Base-by-base conservation (phyloP, 2,329 filamentous ascomycete genomes). In the Fusarium pseudocircinatum region DNA sequence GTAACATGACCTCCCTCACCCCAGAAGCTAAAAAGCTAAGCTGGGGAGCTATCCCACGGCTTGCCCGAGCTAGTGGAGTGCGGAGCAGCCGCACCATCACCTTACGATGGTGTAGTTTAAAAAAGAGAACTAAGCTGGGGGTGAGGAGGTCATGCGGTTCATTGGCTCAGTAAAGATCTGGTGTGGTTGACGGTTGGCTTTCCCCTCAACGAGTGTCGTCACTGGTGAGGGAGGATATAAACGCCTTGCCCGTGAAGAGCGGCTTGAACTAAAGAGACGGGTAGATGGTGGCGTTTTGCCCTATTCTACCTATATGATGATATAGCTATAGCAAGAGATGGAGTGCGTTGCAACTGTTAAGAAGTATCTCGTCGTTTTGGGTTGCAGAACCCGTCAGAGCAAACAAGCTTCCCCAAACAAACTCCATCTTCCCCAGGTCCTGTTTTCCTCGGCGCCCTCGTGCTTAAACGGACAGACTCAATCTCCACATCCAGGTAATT, bases 61-160 rank as follows among this genome's bases (percentile, higher is more conserved):
- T 46, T 59, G 70, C 14, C 65, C 65, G 70, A 54, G 30, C 47
- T 54, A 56, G 39, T 46, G 67, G 49, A 52, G 53, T 72, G 69
- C 69, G 69, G 69, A 72, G 69, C 60, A 73, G 44, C 59, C 69
- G 69, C 69, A 58, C 69, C 64, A 57, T 66, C 37, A 69, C 47
- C 66, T 56, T 57, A 49, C 22, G 26, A 69, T 50, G 37, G 39
- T 52, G 26, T 43, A 52, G 18, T 24, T 14, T 22, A 26, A 36
- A 47, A 36, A 47, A 18, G n/a, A 37, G 37, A 13, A n/a, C n/a
- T 46, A 59, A 44, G n/a, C 40, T 50, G 37, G 32, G 49, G 34
- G 60, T 28, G 44, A 49, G 34, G 56, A 44, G 42, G 34, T 37
- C 44, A 46, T 42, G 47, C 49, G 70, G 56, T 36, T 54, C 22